Conservation (phyloP, 805 yeast species). For the Clavispora phyllophila region DNA sequence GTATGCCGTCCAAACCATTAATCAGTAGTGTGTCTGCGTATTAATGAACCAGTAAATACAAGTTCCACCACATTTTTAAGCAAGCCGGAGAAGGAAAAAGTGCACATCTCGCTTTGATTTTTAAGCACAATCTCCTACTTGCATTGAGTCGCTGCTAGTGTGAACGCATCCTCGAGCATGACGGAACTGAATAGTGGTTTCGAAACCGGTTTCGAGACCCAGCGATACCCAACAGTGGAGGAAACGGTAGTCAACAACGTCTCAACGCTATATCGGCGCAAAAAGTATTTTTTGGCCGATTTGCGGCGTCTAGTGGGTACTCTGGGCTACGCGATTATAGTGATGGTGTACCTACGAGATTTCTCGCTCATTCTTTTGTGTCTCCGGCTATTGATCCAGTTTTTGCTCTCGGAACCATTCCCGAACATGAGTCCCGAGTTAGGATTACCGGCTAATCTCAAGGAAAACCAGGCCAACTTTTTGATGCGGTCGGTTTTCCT, state of each 20-base stretch:
- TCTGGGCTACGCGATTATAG: conserved; percentile 32
- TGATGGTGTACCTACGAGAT: conserved; percentile 38
- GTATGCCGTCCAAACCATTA: not conserved
- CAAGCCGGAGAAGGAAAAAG: too few relatives aligned
- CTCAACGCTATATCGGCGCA: conserved; percentile 37
- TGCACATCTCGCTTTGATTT: too few relatives aligned
- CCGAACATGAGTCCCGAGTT: conserved; percentile 13
- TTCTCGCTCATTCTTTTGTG: conserved; percentile 28
- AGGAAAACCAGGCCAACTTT: conserved; percentile 17
- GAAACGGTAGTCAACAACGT: conserved; percentile 40
- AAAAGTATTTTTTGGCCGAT: conserved; percentile 33
- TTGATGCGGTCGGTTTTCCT: conserved; percentile 24
- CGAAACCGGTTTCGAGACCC: conserved; percentile 22
- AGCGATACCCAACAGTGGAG: conserved; percentile 30
- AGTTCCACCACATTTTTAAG: too few relatives aligned
- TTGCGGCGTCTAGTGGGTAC: conserved; percentile 29
- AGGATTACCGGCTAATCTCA: not conserved
- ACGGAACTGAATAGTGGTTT: conserved; percentile 13
- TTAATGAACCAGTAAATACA: too few relatives aligned
- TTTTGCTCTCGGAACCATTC: conserved; percentile 25
- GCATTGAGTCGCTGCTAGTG: not conserved
- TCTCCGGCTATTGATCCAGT: conserved; percentile 24
- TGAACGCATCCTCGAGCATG: not conserved
- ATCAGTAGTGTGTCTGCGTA: not conserved
- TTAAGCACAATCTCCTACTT: too few relatives aligned